phyloP scores from a whole-genome alignment of 371 early-diverging fungal species.

The Mucor sp. region DNA sequence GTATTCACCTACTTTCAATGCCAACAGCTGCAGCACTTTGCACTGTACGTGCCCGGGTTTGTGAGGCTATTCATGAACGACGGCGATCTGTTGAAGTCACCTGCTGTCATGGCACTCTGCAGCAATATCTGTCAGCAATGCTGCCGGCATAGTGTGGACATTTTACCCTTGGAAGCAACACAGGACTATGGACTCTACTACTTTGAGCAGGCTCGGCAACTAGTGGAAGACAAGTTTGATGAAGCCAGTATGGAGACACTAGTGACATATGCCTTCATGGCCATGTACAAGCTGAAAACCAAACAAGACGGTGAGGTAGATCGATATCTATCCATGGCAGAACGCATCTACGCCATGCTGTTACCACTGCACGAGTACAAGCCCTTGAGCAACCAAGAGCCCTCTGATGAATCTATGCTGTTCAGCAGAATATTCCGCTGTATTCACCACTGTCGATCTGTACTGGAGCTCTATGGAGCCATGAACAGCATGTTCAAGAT shows the following conservation, averaged over 20 bases:
- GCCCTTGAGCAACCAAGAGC: not conserved
- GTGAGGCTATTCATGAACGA: conserved; percentile 15
- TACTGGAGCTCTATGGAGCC: not conserved
- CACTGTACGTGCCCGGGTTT: conserved; percentile 29
- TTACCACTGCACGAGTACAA: conserved; percentile 10
- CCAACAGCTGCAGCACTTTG: conserved; percentile 24
- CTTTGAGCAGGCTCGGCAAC: conserved; percentile 32
- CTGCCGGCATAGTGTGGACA: conserved; percentile 26
- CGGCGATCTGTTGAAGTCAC: conserved; percentile 10
- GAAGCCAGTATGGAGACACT: conserved; percentile 32
- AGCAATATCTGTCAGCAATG: conserved; percentile 21
- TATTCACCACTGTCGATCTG: not conserved
- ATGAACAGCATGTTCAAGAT: not conserved
- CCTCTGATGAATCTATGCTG: not conserved
- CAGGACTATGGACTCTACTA: conserved; percentile 30
- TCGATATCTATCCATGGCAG: conserved; percentile 27
- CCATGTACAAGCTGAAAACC: conserved; percentile 24
- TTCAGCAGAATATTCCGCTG: conserved; percentile 12
- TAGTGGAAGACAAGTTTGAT: conserved; percentile 38
- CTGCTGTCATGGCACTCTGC: conserved; percentile 38
- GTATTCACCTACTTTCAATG: conserved; percentile 31
- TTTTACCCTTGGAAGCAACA: conserved; percentile 17
- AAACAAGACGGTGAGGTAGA: conserved; percentile 12
- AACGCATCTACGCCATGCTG: conserved; percentile 26
- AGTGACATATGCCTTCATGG: conserved; percentile 25